phyloP scores from a whole-genome alignment of 1,139 yeast genomes.

The Sporopachydermia cereana region DNA sequence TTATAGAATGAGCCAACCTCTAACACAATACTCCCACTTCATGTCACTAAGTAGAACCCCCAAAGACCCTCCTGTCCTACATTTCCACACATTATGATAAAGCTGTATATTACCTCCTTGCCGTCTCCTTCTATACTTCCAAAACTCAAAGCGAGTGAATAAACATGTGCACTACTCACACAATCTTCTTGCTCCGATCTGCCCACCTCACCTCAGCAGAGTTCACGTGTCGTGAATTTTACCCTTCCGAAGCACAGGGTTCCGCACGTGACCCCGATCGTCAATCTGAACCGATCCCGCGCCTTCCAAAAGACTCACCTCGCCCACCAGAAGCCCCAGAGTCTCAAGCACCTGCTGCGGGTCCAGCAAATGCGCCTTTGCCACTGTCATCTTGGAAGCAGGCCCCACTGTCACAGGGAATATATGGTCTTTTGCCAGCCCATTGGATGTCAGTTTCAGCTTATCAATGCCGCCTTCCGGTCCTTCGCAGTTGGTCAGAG shows the following conservation, averaged over 20 bases:
- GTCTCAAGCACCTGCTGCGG: constrained; percentile 83
- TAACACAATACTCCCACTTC: too few relatives aligned
- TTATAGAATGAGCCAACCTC: too few relatives aligned
- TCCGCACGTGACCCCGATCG: constrained; percentile 51
- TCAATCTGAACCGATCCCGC: constrained; percentile 66
- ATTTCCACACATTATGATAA: too few relatives aligned
- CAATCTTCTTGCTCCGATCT: too few relatives aligned
- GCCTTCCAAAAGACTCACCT: constrained; percentile 62
- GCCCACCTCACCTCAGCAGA: too few relatives aligned
- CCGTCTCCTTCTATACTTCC: too few relatives aligned
- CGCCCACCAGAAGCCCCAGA: constrained; percentile 66
- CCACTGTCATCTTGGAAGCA: constrained; percentile 78
- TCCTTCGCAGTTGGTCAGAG: neutral
- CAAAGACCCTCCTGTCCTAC: too few relatives aligned
- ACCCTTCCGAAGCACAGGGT: neutral
- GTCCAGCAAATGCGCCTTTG: constrained; percentile 78
- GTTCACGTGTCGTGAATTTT: neutral
- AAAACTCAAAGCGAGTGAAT: too few relatives aligned
- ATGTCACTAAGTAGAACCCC: too few relatives aligned
- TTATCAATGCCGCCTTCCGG: neutral
- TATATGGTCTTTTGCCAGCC: constrained; percentile 25
- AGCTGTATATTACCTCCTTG: too few relatives aligned
- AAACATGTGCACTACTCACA: too few relatives aligned
- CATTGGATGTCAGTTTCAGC: constrained; percentile 12
- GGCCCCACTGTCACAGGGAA: constrained; percentile 95